Evolutionary conservation across 2,329 filamentous ascomycete species (phyloP).

Genomic region (Colletotrichum sp.): DNA sequence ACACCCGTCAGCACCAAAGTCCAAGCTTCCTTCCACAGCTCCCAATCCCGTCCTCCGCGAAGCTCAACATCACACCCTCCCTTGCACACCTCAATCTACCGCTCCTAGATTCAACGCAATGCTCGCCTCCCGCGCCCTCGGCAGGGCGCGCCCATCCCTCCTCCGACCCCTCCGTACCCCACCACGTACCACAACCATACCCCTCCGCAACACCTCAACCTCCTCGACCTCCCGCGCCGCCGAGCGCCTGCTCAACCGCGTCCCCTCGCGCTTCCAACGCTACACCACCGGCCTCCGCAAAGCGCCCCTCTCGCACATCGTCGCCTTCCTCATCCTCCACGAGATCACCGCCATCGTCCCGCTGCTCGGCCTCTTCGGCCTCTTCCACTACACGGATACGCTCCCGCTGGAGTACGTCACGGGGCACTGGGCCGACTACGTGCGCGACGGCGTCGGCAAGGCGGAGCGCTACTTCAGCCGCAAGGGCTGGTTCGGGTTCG

Average conservation of each 20-base stretch:
- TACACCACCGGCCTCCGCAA: constrained; percentile 74
- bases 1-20: background rate
- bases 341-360: constrained; percentile 89
- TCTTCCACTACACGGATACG: constrained; percentile 82
- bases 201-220: background rate
- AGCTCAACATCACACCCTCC: background rate
- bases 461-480: constrained; percentile 79
- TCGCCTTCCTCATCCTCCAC: constrained; percentile 88
- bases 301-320: constrained; percentile 82
- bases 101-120: background rate
- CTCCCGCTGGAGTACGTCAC: constrained; percentile 64
- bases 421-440: constrained; percentile 53
- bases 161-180: background rate
- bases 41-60: background rate
- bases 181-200: background rate
- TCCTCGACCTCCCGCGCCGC: constrained; percentile 35
- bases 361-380: constrained; percentile 72
- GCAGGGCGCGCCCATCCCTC: background rate
- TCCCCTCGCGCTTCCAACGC: constrained; percentile 70
- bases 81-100: background rate
- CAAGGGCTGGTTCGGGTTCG: constrained; percentile 82
- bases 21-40: background rate
- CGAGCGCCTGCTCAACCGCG: constrained; percentile 53
- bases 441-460: constrained; percentile 68
- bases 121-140: background rate